phyloP scores from a whole-genome alignment of 2,329 filamentous ascomycete species.

The Arthrobotrys musiformis region DNA sequence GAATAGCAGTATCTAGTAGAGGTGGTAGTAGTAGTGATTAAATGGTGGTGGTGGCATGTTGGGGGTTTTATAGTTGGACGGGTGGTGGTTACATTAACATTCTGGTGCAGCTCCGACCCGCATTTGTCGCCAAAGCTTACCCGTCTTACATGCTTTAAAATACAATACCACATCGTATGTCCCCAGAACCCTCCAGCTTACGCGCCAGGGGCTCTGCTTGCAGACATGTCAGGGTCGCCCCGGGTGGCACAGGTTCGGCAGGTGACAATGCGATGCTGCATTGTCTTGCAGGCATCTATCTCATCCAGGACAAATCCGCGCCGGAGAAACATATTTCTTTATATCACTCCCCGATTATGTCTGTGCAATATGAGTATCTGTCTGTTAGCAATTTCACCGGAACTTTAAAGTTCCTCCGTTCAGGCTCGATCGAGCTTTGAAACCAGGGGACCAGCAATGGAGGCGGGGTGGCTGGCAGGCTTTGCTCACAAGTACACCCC shows the following conservation, averaged over 20 bases:
- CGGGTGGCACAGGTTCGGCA: background rate
- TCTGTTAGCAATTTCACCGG: background rate
- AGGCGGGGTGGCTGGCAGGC: background rate
- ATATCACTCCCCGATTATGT: background rate
- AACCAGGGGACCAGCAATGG: no score
- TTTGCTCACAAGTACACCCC: constrained; percentile 75
- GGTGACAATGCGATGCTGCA: no score
- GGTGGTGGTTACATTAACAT: background rate
- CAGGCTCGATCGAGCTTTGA: no score
- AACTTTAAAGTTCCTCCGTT: background rate
- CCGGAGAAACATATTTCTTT: background rate
- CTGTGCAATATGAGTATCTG: background rate
- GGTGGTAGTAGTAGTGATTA: no score
- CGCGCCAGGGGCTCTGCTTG: background rate
- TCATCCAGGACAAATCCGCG: background rate
- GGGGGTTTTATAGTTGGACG: background rate
- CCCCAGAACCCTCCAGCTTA: no score
- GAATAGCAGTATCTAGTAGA: no score
- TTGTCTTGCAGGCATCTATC: background rate
- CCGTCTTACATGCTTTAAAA: background rate
- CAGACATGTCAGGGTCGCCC: background rate
- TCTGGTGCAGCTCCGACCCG: background rate
- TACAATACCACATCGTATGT: no score
- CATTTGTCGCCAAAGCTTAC: constrained; percentile 4
- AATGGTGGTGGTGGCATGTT: background rate